Evolutionary conservation across 768 basidiomycete species (phyloP).

Genomic region (Tulasnella sp.): DNA sequence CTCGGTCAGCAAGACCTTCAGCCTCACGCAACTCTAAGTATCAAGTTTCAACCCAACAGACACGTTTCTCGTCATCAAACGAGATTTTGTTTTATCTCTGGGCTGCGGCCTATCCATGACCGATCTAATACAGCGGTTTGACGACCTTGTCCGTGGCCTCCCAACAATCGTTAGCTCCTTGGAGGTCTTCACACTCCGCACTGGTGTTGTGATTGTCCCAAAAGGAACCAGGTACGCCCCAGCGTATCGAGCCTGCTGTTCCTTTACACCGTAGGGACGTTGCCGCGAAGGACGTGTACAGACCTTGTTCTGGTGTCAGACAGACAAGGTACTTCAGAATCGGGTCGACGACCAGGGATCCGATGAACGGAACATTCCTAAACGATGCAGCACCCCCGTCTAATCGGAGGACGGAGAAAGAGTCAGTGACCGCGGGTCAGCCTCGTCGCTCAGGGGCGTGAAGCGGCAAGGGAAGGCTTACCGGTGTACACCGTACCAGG

Average conservation of each 20-base stretch:
- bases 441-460: not conserved
- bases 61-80: no score
- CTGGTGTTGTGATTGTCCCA: constrained; percentile 16
- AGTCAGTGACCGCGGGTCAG: not conserved
- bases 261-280: constrained; percentile 14
- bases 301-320: not conserved
- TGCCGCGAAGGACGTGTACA: constrained; percentile 22
- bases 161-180: constrained; percentile 17
- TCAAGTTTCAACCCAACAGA: no score
- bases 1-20: no score
- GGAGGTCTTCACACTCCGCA: constrained; percentile 11
- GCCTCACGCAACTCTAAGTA: no score
- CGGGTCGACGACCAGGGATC: not conserved
- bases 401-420: not conserved
- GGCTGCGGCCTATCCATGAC: not conserved
- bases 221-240: constrained; percentile 22
- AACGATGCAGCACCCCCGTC: not conserved
- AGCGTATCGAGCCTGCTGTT: not conserved
- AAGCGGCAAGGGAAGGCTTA: not conserved
- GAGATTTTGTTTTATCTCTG: no score
- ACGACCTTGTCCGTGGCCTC: not conserved
- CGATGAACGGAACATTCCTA: not conserved
- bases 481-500: constrained; percentile 39
- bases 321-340: not conserved
- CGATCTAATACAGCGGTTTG: not conserved